Conservation (phyloP, 2,329 filamentous ascomycete species). For the Periconia macrospinosa region DNA sequence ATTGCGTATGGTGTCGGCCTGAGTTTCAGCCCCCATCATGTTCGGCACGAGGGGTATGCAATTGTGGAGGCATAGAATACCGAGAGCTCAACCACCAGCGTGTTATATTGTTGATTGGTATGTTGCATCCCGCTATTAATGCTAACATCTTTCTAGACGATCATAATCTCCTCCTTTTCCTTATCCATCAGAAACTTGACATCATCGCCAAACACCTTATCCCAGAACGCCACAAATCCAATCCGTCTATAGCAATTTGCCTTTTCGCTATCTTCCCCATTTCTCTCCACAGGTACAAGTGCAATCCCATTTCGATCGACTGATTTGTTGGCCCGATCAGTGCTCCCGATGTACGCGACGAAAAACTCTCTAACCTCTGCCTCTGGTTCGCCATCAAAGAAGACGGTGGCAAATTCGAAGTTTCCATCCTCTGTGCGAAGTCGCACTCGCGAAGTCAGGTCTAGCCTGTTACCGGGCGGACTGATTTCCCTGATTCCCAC, state of each 20-base stretch:
- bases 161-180: neutral
- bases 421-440: neutral
- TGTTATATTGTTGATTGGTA: too few relatives aligned
- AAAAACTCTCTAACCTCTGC: neutral
- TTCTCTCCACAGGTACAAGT: neutral
- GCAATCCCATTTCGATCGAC: neutral
- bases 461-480: neutral
- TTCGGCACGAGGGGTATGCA: too few relatives aligned
- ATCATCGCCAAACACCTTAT: neutral
- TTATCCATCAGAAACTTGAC: neutral
- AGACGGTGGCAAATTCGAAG: neutral
- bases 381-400: neutral
- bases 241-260: neutral
- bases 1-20: too few relatives aligned
- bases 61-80: too few relatives aligned
- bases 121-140: too few relatives aligned
- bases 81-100: too few relatives aligned
- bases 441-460: neutral
- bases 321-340: neutral
- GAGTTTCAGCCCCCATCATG: too few relatives aligned
- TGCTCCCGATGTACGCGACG: neutral
- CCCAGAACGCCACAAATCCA: slow-evolving; percentile 1
- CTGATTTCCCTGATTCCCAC: neutral
- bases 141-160: neutral
- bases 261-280: neutral